These are phyloP conservation scores for Craspedostauros australis DNA, from an alignment of 108 stramenopile genomes.

Conservation along the genomic window DNA sequence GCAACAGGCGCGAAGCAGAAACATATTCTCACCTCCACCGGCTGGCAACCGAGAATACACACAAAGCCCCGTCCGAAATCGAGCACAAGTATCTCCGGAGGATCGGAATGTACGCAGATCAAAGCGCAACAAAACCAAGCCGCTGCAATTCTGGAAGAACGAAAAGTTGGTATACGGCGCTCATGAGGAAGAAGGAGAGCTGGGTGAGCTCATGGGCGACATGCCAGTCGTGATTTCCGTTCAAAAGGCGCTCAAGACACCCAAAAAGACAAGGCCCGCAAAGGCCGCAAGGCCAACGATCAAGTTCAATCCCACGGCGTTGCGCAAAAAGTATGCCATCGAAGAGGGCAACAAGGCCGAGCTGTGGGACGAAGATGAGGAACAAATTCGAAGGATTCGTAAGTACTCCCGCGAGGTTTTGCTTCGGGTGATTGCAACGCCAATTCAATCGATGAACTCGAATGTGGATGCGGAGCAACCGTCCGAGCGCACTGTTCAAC, in stretches of 20 bases:
- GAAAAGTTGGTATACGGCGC: slow-evolving; percentile 76
- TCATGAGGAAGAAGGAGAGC: slow-evolving; percentile 35
- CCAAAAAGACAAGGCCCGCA: slow-evolving; percentile 63
- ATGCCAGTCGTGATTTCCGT: slow-evolving; percentile 74
- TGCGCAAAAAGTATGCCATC: too few relatives aligned
- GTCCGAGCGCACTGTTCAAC: too few relatives aligned
- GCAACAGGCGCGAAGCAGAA: slow-evolving; percentile 23
- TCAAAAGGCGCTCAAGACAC: slow-evolving; percentile 61
- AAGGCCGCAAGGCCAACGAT: too few relatives aligned
- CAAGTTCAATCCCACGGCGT: too few relatives aligned
- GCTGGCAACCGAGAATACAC: slow-evolving; percentile 52
- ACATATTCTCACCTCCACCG: slow-evolving; percentile 38
- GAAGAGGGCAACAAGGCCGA: too few relatives aligned
- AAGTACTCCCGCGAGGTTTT: too few relatives aligned
- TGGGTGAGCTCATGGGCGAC: slow-evolving; percentile 59
- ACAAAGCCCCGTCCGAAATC: slow-evolving; percentile 51
- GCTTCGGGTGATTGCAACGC: too few relatives aligned
- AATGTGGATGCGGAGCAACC: too few relatives aligned
- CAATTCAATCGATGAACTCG: too few relatives aligned
- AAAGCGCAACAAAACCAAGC: slow-evolving; percentile 40
- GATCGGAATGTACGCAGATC: slow-evolving; percentile 52
- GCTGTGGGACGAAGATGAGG: too few relatives aligned
- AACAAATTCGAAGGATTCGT: too few relatives aligned
- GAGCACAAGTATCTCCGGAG: slow-evolving; percentile 41
- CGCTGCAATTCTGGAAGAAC: slow-evolving; percentile 86